A percentile compares a stretch with the other conserved stretches of the same genome.
phyloP scores from a whole-genome alignment of 2,329 filamentous ascomycete genomes.

The Phialophora verrucosa region DNA sequence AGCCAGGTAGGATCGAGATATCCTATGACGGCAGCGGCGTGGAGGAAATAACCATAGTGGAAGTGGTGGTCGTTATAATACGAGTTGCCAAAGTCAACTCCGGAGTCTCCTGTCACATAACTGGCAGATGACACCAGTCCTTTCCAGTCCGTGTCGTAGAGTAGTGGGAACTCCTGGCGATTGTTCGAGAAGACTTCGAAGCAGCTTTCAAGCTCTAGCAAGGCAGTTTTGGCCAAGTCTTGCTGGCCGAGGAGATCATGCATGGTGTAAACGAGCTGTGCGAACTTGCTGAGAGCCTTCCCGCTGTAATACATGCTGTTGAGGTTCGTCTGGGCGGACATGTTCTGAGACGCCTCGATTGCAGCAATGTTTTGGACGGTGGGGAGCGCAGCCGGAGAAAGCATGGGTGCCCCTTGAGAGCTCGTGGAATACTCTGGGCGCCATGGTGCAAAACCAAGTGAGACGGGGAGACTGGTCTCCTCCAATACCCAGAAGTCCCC shows the following conservation, averaged over 20 bases:
- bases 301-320: constrained; percentile 94
- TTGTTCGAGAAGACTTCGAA: constrained; percentile 72
- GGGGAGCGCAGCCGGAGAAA: constrained; percentile 59
- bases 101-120: constrained; percentile 71
- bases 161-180: constrained; percentile 66
- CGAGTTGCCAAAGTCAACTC: constrained; percentile 85
- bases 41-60: constrained; percentile 83
- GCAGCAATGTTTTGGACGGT: constrained; percentile 67
- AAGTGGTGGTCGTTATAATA: constrained; percentile 73
- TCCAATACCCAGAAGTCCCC: constrained; percentile 78
- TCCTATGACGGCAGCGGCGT: constrained; percentile 81
- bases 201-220: constrained; percentile 67
- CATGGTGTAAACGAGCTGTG: constrained; percentile 68
- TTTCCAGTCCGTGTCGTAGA: constrained; percentile 70
- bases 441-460: constrained; percentile 83
- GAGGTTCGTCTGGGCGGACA: constrained; percentile 72
- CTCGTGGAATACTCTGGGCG: constrained; percentile 53
- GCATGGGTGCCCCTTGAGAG: constrained; percentile 41
- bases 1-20: constrained; percentile 79
- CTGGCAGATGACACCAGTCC: constrained; percentile 78
- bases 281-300: constrained; percentile 82
- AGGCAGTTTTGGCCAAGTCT: constrained; percentile 61
- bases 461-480: constrained; percentile 72
- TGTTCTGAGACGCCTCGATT: constrained; percentile 77
- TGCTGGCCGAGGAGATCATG: constrained; percentile 67